These are phyloP conservation scores for Diaporthe citrichinensis DNA, from an alignment of 2,329 filamentous ascomycete genomes.

Conservation along the genomic window DNA sequence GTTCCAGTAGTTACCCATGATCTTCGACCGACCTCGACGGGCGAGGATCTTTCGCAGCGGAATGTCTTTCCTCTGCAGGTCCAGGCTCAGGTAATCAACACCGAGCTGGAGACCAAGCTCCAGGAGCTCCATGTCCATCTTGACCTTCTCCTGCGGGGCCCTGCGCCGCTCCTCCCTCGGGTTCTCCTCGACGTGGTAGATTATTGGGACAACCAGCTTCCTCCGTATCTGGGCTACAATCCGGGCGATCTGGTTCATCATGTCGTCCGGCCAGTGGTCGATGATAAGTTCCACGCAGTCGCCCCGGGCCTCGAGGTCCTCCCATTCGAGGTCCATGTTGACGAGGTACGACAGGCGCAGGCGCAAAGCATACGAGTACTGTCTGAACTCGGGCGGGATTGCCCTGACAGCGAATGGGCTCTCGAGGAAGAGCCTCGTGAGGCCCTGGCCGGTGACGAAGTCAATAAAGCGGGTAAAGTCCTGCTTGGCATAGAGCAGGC, in stretches of 20 bases:
- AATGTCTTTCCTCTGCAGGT: constrained; percentile 69
- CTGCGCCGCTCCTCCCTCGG: constrained; percentile 59
- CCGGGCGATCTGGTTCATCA: constrained; percentile 64
- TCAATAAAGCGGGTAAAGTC: constrained; percentile 73
- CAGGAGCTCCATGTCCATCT: constrained; percentile 69
- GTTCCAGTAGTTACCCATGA: constrained; percentile 71
- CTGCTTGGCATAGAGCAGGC: constrained; percentile 70
- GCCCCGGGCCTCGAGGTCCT: constrained; percentile 68
- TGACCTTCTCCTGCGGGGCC: constrained; percentile 54
- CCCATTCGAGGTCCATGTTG: constrained; percentile 63
- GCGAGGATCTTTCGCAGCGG: constrained; percentile 64
- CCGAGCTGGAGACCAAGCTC: constrained; percentile 75
- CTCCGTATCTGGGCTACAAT: constrained; percentile 71
- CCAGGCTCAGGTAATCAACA: constrained; percentile 75
- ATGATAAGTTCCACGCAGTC: constrained; percentile 74
- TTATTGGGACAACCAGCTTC: constrained; percentile 68
- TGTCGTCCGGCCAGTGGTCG: constrained; percentile 67
- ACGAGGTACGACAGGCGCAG: constrained; percentile 73
- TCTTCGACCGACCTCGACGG: constrained; percentile 69
- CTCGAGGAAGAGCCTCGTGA: constrained; percentile 66
- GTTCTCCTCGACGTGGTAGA: constrained; percentile 69
- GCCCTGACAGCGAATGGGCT: constrained; percentile 73
- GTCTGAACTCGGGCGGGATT: constrained; percentile 69
- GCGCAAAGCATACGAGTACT: constrained; percentile 73
- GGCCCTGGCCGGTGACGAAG: constrained; percentile 67